These are phyloP conservation scores for Nannochloris sp. DNA, from an alignment of 139 green algal genomes.

Conservation along the genomic window DNA sequence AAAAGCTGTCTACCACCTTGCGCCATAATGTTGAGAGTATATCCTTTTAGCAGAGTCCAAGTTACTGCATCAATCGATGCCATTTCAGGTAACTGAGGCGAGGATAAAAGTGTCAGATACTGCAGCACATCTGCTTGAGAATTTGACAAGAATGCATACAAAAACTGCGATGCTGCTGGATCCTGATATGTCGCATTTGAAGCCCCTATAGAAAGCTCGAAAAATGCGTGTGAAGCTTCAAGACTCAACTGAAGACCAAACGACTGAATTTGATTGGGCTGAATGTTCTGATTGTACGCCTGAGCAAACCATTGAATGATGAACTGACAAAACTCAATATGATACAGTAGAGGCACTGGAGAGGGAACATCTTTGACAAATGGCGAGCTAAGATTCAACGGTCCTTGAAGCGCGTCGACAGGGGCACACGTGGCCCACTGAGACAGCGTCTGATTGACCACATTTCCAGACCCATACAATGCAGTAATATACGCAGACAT, in stretches of 20 bases:
- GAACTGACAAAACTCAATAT: slow-evolving; percentile 10
- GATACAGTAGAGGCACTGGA: slow-evolving; percentile 4
- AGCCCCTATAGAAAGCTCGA: neutral
- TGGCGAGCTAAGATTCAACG: neutral
- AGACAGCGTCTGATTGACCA: neutral
- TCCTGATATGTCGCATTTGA: slow-evolving; percentile 5
- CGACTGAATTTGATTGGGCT: neutral
- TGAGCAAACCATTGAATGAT: neutral
- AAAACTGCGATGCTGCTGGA: slow-evolving; percentile 11
- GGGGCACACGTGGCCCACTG: slow-evolving; percentile 10
- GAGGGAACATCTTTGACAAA: slow-evolving; percentile 11
- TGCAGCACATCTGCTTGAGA: neutral
- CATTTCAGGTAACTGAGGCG: neutral
- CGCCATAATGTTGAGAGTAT: slow-evolving; percentile 10
- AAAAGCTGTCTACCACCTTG: slow-evolving; percentile 7
- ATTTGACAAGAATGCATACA: slow-evolving; percentile 9
- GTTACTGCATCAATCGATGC: neutral
- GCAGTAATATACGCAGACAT: neutral
- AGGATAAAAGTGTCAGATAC: neutral
- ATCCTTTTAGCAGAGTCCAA: slow-evolving; percentile 15
- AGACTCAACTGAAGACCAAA: slow-evolving; percentile 1
- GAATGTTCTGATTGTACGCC: neutral
- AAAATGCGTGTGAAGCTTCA: neutral
- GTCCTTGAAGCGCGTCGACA: neutral
- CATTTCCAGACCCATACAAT: neutral